Evolutionary conservation across 768 basidiomycete species (phyloP).

Genomic region (Suillus variegatus): DNA sequence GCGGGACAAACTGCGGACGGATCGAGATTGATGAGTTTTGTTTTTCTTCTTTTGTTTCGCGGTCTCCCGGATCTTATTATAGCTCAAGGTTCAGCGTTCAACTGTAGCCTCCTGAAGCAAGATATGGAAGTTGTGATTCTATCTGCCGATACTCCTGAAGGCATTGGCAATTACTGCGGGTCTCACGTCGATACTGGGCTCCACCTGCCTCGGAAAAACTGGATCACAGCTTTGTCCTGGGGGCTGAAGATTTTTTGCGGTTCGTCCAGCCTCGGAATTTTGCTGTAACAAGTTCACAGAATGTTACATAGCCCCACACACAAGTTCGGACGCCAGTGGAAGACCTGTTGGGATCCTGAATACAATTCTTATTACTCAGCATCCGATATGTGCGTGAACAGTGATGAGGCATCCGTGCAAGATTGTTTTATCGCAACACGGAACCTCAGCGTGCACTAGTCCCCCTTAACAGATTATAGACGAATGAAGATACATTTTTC

Average conservation of each 20-base stretch:
- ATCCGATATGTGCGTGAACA: conserved; percentile 34
- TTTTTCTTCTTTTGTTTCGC: conserved; percentile 9
- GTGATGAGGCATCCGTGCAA: background rate
- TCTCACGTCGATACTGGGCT: conserved; percentile 76
- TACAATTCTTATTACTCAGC: conserved; percentile 60
- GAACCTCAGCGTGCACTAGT: background rate
- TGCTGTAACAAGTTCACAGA: conserved; percentile 28
- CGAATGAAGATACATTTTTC: background rate
- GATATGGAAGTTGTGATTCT: conserved; percentile 98
- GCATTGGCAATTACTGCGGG: conserved; percentile 71
- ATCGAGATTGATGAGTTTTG: conserved; percentile 78
- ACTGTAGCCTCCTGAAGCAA: conserved; percentile 92
- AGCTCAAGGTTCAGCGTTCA: conserved; percentile 52
- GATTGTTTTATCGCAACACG: background rate
- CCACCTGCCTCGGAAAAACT: conserved; percentile 63
- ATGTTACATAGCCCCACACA: conserved; percentile 20
- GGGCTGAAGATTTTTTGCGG: conserved; percentile 74
- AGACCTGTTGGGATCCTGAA: background rate
- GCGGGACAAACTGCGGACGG: conserved; percentile 98
- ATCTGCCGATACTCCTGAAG: conserved; percentile 75
- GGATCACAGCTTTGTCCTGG: conserved; percentile 66
- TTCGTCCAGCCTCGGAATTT: conserved; percentile 63
- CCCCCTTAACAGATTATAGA: background rate
- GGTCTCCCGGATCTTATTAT: background rate
- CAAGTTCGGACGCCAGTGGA: conserved; percentile 18